phyloP scores from a whole-genome alignment of 169 alveolate species.

The Plasmodium sp. region DNA sequence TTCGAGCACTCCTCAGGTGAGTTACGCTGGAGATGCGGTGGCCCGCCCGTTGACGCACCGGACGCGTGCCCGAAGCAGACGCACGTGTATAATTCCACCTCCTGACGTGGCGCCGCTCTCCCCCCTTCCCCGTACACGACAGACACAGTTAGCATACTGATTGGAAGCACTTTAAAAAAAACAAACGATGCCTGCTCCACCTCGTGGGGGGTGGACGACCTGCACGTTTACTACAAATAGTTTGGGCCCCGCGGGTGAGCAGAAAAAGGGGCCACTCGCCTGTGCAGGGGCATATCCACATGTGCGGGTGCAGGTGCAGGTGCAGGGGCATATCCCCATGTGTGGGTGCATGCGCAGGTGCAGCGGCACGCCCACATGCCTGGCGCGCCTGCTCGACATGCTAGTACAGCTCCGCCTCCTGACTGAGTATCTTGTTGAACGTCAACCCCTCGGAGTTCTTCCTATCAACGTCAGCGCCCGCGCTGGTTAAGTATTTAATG shows the following conservation, averaged over 20 bases:
- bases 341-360: neutral
- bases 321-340: neutral
- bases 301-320: neutral
- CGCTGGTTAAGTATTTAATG: constrained; percentile 13
- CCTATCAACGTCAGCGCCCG: constrained; percentile 43
- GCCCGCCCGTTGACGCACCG: too few species aligned
- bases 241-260: neutral
- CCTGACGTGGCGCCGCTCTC: neutral
- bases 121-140: neutral
- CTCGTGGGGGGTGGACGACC: constrained; percentile 89
- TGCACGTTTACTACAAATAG: constrained; percentile 78
- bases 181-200: constrained; percentile 83
- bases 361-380: too few species aligned
- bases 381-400: neutral
- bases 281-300: too few species aligned
- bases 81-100: neutral
- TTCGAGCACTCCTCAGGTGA: constrained; percentile 54
- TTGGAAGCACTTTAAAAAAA: constrained; percentile 75
- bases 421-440: constrained; percentile 1
- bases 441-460: constrained; percentile 42
- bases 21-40: neutral
- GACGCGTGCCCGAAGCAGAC: neutral
- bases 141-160: constrained; percentile 69
- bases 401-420: neutral
- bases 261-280: neutral